phyloP scores from a whole-genome alignment of 192 early-diverging fungal species.

The Backusella tarrabulga region DNA sequence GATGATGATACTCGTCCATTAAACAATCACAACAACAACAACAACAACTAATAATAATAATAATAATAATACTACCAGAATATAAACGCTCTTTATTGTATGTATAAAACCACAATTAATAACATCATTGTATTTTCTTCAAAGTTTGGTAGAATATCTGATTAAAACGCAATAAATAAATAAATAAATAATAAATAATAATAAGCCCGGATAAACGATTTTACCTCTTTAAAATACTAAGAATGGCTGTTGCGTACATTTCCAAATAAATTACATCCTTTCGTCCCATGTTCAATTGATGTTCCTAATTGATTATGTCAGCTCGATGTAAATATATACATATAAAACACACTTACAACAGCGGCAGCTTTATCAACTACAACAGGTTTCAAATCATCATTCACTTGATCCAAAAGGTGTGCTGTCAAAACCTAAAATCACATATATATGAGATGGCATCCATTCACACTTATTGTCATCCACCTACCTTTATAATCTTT shows the following conservation, averaged over 20 bases:
- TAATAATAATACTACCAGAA: not conserved
- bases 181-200: not conserved
- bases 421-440: constrained; percentile 59
- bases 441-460: too few relatives aligned
- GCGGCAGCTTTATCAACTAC: constrained; percentile 78
- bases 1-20: not conserved
- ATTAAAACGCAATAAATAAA: not conserved
- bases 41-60: not conserved
- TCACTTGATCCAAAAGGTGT: constrained; percentile 70
- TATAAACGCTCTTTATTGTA: not conserved
- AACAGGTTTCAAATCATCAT: constrained; percentile 61
- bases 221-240: constrained; percentile 88
- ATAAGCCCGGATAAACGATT: not conserved
- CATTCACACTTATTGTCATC: too few relatives aligned
- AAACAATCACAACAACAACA: not conserved
- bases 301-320: constrained; percentile 50
- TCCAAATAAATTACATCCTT: constrained; percentile 96
- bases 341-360: constrained; percentile 45
- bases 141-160: not conserved
- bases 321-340: not conserved
- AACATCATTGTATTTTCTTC: not conserved
- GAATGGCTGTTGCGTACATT: constrained; percentile 88
- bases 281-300: constrained; percentile 79
- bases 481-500: constrained; percentile 71
- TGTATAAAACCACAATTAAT: not conserved